Percentiles rank a stretch among this genome's conserved stretches.
Evolutionary conservation across 192 early-diverging fungal genomes (phyloP).

Genomic region (Piromyces sp.): DNA sequence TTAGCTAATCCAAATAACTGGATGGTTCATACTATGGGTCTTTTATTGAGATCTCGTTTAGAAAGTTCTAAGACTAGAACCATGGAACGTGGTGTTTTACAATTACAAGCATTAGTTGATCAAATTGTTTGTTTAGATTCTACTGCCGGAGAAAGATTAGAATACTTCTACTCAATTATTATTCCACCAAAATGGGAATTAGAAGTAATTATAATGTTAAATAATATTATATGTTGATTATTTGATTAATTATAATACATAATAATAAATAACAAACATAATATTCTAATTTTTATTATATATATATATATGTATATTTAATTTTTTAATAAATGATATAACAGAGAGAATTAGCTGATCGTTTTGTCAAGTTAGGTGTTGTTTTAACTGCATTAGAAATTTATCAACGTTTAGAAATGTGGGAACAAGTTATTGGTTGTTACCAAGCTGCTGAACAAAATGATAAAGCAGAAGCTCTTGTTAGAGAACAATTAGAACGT

Average conservation of each 20-base stretch:
- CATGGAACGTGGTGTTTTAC: slow-evolving; percentile 71
- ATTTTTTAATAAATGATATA: background rate
- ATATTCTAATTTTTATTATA: too few species aligned
- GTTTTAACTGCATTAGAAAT: slow-evolving; percentile 83
- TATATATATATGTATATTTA: too few species aligned
- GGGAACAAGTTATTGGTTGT: slow-evolving; percentile 86
- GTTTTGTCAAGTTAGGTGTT: slow-evolving; percentile 71
- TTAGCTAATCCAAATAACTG: slow-evolving; percentile 90
- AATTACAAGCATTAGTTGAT: slow-evolving; percentile 92
- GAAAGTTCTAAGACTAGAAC: slow-evolving; percentile 73
- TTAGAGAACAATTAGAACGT: slow-evolving; percentile 41
- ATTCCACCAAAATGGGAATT: slow-evolving; percentile 91
- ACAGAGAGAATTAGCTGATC: slow-evolving; percentile 62
- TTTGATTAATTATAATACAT: too few species aligned
- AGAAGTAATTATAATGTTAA: slow-evolving; percentile 40
- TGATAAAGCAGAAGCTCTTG: slow-evolving; percentile 70
- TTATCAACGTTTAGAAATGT: slow-evolving; percentile 81
- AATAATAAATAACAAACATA: too few species aligned
- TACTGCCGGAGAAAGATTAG: slow-evolving; percentile 53
- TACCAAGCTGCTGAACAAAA: slow-evolving; percentile 68
- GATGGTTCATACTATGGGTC: slow-evolving; percentile 91
- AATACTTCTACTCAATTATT: slow-evolving; percentile 55
- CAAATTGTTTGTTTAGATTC: slow-evolving; percentile 59
- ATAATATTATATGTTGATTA: too few species aligned
- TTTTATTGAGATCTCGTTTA: slow-evolving; percentile 76